Conservation (phyloP, 2,329 filamentous ascomycete species). For the Beauveria brongniartii region DNA sequence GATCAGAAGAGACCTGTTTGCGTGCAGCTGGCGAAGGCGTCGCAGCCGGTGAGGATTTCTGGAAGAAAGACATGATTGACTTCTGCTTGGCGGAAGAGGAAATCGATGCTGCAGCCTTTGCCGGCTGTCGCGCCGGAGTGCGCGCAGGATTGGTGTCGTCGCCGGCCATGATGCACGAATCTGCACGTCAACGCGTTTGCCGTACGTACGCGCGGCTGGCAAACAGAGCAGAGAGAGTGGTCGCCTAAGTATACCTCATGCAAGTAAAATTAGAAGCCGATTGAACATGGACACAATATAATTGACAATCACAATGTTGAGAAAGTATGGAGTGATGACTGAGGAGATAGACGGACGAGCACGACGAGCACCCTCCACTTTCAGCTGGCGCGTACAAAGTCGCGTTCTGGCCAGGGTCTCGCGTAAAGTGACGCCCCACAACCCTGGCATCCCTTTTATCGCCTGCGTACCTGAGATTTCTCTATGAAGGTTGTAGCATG, state of each 20-base stretch:
- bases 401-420: conserved; percentile 8
- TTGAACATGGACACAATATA: background rate
- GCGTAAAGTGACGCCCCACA: conserved; percentile 1
- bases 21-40: conserved; percentile 25
- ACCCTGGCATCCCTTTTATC: background rate
- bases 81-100: conserved; percentile 32
- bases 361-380: background rate
- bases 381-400: conserved; percentile 1
- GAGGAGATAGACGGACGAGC: background rate
- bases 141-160: conserved; percentile 22
- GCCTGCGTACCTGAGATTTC: background rate
- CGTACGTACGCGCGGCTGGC: background rate
- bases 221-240: background rate
- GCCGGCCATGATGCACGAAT: conserved; percentile 21
- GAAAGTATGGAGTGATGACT: background rate
- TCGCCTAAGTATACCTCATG: too few relatives aligned
- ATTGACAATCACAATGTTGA: background rate
- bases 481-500: too few relatives aligned
- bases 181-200: conserved; percentile 4
- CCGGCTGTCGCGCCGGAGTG: conserved; percentile 24
- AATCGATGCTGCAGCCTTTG: conserved; percentile 19
- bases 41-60: conserved; percentile 30
- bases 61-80: conserved; percentile 37
- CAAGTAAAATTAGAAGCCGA: background rate
- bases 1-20: conserved; percentile 25